A percentile compares a stretch with the other conserved stretches of the same genome.
Conservation (phyloP, 2,329 filamentous ascomycete genomes). For the Pseudogymnoascus sp. region DNA sequence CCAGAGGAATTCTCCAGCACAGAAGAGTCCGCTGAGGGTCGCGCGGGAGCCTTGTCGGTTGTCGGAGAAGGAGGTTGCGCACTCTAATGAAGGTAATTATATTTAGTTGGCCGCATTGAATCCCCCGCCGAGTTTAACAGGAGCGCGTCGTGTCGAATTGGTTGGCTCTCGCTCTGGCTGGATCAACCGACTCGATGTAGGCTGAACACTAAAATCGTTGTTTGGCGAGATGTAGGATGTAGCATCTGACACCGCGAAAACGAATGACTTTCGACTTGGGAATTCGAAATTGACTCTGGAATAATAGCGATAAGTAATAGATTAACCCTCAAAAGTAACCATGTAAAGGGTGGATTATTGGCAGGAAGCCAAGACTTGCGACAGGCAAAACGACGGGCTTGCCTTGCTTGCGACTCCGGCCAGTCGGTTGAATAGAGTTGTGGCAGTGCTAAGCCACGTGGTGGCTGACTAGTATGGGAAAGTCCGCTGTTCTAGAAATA, state of each 20-base stretch:
- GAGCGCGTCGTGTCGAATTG: conserved; percentile 1
- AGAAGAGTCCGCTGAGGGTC: not conserved
- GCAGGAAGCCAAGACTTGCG: not conserved
- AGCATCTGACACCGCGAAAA: not conserved
- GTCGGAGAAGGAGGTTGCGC: not conserved
- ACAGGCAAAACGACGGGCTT: not conserved
- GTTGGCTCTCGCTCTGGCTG: conserved; percentile 5
- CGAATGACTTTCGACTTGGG: not conserved
- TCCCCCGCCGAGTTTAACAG: not conserved
- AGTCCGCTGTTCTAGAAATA: conserved; percentile 6
- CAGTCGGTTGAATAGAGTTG: conserved; percentile 1
- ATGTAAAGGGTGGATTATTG: not conserved
- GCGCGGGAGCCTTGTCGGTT: not conserved
- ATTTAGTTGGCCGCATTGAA: conserved; percentile 4
- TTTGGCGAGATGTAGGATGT: not conserved
- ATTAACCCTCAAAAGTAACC: not conserved
- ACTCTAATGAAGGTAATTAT: not conserved
- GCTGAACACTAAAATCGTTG: not conserved
- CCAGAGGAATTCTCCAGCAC: not conserved
- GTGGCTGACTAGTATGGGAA: conserved; percentile 1
- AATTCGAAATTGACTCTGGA: not conserved
- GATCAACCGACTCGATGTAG: conserved; percentile 2
- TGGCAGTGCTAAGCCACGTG: conserved; percentile 3
- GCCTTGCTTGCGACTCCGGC: not conserved
- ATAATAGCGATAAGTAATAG: not conserved